Evolutionary conservation across 805 yeast species (phyloP), one percentile per base, ranked within the genome.

Genomic region (Lipomyces yamadae): DNA sequence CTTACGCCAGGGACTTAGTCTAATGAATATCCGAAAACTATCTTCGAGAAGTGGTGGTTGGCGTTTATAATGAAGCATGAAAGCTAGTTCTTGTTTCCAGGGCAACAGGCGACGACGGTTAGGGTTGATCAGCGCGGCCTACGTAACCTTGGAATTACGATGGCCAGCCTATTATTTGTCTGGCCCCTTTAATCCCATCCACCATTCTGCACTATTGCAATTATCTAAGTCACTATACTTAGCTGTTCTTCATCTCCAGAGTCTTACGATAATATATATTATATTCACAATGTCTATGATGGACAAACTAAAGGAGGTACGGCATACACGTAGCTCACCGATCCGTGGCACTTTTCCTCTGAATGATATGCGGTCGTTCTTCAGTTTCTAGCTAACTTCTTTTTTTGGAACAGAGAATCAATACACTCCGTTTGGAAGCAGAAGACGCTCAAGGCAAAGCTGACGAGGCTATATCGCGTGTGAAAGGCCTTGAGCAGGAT

Each of bases 361-460:
- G 48, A 42, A 15, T 7, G 2, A 15, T 2, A 6, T 42, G 24
- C 15, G 24, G 48, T n/a, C 6, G 1, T 42, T 42, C 8, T 15
- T 42, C 48, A 42, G 29, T 15, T 42, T 6, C 18, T 42, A 42
- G 7, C 24, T n/a, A 24, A 13, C 7, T 15, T 42, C 15, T 24
- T 42, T 48, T 48, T 34, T 11, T 18, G 56, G 32, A 39, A 35
- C 71, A 91, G 96, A 92, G 92, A 86, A 83, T 92, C 82, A 88
- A 83, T 84, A 88, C 88, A 81, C 87, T 95, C 80, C 93, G 94
- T 82, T 84, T 91, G 76, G 98, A 95, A 78, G 94, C 97, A 73
- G 99, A 95, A 83, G 84, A 89, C 75, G 96, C 99, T 92, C 97
- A 94, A 83, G 97, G 92, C 79, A 91, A 92, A 84, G 88, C 95